phyloP scores from a whole-genome alignment of 345 rosid species.

The Boechera stricta region DNA sequence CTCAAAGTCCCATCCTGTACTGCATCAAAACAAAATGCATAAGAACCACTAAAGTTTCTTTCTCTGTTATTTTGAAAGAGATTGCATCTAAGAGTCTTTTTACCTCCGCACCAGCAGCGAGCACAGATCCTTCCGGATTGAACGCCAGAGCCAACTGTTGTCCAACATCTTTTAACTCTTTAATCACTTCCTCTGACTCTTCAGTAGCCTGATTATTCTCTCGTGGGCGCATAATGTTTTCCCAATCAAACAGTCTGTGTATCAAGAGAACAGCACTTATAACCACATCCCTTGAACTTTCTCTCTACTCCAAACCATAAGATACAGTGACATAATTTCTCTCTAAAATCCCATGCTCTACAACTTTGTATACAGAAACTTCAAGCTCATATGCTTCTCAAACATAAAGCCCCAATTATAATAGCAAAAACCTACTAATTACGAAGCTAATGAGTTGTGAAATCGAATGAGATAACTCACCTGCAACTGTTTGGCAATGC shows the following conservation, averaged over 20 bases:
- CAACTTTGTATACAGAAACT: conserved; percentile 15
- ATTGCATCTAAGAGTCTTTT: conserved; percentile 19
- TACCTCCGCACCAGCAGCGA: conserved; percentile 94
- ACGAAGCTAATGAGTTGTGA: neutral
- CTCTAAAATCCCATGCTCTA: neutral
- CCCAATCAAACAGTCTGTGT: conserved; percentile 80
- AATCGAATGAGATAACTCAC: conserved; percentile 41
- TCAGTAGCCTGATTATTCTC: conserved; percentile 54
- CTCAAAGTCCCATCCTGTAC: conserved; percentile 92
- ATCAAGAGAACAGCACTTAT: conserved; percentile 20
- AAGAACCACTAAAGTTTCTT: conserved; percentile 28
- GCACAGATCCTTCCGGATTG: conserved; percentile 65
- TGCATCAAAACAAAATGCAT: conserved; percentile 56
- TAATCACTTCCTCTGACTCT: conserved; percentile 59
- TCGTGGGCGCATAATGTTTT: conserved; percentile 47
- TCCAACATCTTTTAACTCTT: conserved; percentile 63
- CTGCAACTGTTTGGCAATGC: conserved; percentile 77
- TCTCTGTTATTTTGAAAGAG: neutral
- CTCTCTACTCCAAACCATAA: conserved; percentile 11
- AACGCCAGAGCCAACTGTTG: conserved; percentile 80
- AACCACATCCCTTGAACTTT: conserved; percentile 3
- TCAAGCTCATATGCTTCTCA: conserved; percentile 9
- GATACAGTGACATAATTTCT: neutral
- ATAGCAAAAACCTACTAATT: neutral
- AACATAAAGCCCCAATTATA: neutral